These are phyloP conservation scores for Chloris gayana DNA, from an alignment of 176 grass and related monocot species.

Conservation along the genomic window DNA sequence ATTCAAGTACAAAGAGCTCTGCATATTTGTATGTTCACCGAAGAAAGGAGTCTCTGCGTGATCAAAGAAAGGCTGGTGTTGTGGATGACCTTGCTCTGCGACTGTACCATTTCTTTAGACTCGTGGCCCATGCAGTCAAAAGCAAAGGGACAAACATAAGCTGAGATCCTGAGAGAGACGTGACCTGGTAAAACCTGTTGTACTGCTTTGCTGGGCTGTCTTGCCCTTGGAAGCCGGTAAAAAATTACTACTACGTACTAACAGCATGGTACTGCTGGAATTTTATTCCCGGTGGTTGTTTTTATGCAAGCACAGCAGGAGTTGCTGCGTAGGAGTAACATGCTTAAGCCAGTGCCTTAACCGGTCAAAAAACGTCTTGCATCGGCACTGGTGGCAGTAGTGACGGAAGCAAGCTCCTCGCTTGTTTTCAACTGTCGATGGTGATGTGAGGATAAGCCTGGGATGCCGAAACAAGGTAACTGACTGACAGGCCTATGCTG, in stretches of 20 bases:
- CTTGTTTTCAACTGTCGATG: slow-evolving; percentile 24
- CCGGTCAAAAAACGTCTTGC: slow-evolving; percentile 48
- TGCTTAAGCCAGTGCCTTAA: slow-evolving; percentile 44
- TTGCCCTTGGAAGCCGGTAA: slow-evolving; percentile 27
- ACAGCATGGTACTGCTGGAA: slow-evolving; percentile 34
- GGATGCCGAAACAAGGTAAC: slow-evolving; percentile 40
- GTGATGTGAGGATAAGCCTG: slow-evolving; percentile 38
- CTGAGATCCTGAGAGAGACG: slow-evolving; percentile 4
- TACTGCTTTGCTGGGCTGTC: slow-evolving; percentile 36
- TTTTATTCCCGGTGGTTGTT: slow-evolving; percentile 43
- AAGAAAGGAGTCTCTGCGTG: slow-evolving; percentile 9
- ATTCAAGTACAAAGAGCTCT: too few species aligned
- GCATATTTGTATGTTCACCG: background rate
- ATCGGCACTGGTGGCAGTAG: slow-evolving; percentile 19
- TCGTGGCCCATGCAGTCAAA: slow-evolving; percentile 51
- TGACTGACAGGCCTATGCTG: slow-evolving; percentile 23
- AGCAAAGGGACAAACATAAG: slow-evolving; percentile 38
- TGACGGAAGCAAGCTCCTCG: slow-evolving; percentile 39
- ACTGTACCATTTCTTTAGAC: slow-evolving; percentile 14
- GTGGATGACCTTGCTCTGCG: slow-evolving; percentile 30
- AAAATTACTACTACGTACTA: slow-evolving; percentile 27
- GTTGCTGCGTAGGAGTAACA: slow-evolving; percentile 13
- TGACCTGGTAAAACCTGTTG: slow-evolving; percentile 41
- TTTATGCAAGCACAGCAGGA: slow-evolving; percentile 13
- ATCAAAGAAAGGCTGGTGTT: slow-evolving; percentile 15